These are phyloP conservation scores for Irpex sp. DNA, from an alignment of 1,284 basidiomycete genomes.

Conservation along the genomic window DNA sequence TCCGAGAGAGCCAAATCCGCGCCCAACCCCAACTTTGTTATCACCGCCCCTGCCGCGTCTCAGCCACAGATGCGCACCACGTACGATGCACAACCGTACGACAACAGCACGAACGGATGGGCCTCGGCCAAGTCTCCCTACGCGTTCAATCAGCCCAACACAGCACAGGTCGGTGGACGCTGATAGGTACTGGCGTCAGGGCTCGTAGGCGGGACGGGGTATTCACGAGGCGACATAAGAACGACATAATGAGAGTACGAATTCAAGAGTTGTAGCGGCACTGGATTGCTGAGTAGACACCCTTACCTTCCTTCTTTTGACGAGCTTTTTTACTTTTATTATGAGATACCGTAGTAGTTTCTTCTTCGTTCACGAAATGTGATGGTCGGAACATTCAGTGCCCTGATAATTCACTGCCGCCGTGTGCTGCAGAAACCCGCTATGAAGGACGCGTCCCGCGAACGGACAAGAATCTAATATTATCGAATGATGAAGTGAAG, in stretches of 20 bases:
- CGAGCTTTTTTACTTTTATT: neutral
- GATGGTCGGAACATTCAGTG: neutral
- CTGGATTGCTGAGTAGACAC: neutral
- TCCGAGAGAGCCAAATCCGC: slow-evolving; percentile 12
- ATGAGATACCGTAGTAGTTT: neutral
- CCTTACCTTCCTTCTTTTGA: neutral
- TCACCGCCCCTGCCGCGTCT: slow-evolving; percentile 9
- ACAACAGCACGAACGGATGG: slow-evolving; percentile 10
- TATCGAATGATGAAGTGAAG: neutral
- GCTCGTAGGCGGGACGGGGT: neutral
- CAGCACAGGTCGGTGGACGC: slow-evolving; percentile 12
- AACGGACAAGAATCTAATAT: too few relatives aligned
- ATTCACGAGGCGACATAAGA: neutral
- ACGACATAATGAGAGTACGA: neutral
- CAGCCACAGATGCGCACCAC: slow-evolving; percentile 17
- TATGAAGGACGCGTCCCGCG: too few relatives aligned
- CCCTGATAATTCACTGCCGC: neutral
- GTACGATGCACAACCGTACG: slow-evolving; percentile 16
- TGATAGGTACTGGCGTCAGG: neutral
- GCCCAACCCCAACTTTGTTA: slow-evolving; percentile 11
- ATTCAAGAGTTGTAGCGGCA: neutral
- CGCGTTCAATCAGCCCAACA: slow-evolving; percentile 16
- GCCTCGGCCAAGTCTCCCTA: slow-evolving; percentile 16
- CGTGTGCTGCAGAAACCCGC: neutral
- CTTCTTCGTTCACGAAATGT: neutral